Conservation (phyloP, 1,284 basidiomycete species). For the Pyrrhoderma noxium region DNA sequence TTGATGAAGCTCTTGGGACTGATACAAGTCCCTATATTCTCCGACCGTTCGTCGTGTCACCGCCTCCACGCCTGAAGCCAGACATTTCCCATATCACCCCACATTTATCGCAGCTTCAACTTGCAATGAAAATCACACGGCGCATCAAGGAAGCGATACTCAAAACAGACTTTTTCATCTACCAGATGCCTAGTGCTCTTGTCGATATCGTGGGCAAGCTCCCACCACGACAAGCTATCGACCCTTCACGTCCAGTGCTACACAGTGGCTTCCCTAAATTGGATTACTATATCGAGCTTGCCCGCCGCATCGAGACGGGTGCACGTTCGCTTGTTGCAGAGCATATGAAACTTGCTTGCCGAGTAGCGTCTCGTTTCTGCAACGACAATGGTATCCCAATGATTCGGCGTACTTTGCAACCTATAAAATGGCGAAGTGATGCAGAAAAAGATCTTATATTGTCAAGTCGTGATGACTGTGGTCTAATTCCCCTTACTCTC, state of each 20-base stretch:
- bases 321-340: slow-evolving; percentile 64
- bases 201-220: slow-evolving; percentile 24
- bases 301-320: slow-evolving; percentile 30
- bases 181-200: slow-evolving; percentile 23
- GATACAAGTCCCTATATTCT: neutral
- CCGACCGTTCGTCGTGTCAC: slow-evolving; percentile 7
- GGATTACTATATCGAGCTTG: slow-evolving; percentile 35
- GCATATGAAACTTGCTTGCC: slow-evolving; percentile 78
- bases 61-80: slow-evolving; percentile 1
- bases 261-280: slow-evolving; percentile 49
- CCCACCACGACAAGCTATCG: neutral
- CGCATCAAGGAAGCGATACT: neutral
- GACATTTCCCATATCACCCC: slow-evolving; percentile 6
- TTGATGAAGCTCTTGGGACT: slow-evolving; percentile 50
- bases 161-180: slow-evolving; percentile 22
- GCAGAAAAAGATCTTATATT: slow-evolving; percentile 32
- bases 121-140: slow-evolving; percentile 4
- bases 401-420: slow-evolving; percentile 50
- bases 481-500: slow-evolving; percentile 34
- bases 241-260: slow-evolving; percentile 20
- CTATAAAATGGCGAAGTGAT: slow-evolving; percentile 32
- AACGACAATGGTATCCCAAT: slow-evolving; percentile 55
- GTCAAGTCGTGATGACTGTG: slow-evolving; percentile 34
- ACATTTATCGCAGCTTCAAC: slow-evolving; percentile 4
- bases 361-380: slow-evolving; percentile 71